A percentile compares a stretch with the other conserved stretches of the same genome.
These are phyloP conservation scores for Cutaneotrichosporon sp. DNA, from an alignment of 1,284 basidiomycete genomes.

Conservation along the genomic window DNA sequence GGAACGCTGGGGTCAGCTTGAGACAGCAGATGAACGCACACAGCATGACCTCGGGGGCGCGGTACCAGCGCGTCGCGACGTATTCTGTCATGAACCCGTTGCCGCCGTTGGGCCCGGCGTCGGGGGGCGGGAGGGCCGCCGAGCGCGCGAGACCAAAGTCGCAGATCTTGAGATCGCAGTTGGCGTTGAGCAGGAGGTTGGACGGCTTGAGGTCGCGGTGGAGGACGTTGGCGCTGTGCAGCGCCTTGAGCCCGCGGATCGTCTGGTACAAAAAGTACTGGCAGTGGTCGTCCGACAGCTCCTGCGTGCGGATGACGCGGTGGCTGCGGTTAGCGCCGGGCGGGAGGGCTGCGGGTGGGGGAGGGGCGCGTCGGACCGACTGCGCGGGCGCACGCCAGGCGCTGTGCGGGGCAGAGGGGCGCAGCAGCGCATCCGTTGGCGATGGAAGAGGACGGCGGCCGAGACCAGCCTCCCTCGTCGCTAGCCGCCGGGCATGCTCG, in stretches of 20 bases:
- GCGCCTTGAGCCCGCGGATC: conserved; percentile 83
- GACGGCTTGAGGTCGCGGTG: conserved; percentile 95
- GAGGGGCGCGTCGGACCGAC: neutral
- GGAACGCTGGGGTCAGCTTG: conserved; percentile 61
- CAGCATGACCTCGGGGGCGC: conserved; percentile 92
- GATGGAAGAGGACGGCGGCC: neutral
- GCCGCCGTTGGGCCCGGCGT: conserved; percentile 72
- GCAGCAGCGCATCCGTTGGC: neutral
- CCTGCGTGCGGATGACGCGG: conserved; percentile 71
- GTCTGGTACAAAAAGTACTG: conserved; percentile 97
- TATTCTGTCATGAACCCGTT: conserved; percentile 95
- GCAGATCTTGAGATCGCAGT: conserved; percentile 61
- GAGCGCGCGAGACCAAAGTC: conserved; percentile 91
- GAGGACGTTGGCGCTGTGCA: conserved; percentile 86
- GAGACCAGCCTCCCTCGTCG: neutral
- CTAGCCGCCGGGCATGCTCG: too few relatives aligned
- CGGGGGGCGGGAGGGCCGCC: conserved; percentile 70
- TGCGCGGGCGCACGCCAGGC: neutral
- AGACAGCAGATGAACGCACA: conserved; percentile 50
- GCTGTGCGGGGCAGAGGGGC: neutral
- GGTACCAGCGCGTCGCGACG: conserved; percentile 90
- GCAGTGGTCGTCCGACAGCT: conserved; percentile 86
- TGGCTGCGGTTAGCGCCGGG: conserved; percentile 48
- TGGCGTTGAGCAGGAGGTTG: conserved; percentile 67
- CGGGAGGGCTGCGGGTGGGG: neutral